Conservation (phyloP, 1,139 yeast genomes). For the Saccharomyces pastorianus region DNA sequence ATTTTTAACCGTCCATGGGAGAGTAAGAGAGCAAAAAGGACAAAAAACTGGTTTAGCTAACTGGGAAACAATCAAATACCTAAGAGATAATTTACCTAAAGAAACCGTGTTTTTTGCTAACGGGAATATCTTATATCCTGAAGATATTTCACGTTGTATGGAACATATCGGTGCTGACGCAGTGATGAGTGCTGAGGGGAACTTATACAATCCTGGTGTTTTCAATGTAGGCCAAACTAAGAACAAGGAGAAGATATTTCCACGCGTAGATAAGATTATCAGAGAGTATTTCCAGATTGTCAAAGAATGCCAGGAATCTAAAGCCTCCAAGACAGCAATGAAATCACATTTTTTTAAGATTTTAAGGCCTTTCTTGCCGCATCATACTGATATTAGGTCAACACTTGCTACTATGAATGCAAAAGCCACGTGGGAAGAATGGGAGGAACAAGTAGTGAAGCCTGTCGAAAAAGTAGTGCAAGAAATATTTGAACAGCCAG, state of each 20-base stretch:
- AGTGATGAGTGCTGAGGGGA: conserved; percentile 97
- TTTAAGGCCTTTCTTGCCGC: conserved; percentile 65
- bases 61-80: conserved; percentile 69
- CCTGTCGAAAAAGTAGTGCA: conserved; percentile 60
- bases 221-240: conserved; percentile 37
- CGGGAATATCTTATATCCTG: conserved; percentile 82
- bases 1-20: conserved; percentile 87
- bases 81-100: conserved; percentile 70
- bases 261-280: conserved; percentile 74
- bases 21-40: conserved; percentile 96
- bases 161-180: conserved; percentile 68
- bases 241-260: conserved; percentile 60
- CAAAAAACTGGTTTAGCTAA: conserved; percentile 92
- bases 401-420: conserved; percentile 49
- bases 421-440: conserved; percentile 42
- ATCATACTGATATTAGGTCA: conserved; percentile 70
- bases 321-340: conserved; percentile 75
- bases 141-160: conserved; percentile 64
- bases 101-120: conserved; percentile 89
- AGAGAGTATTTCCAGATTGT: conserved; percentile 88
- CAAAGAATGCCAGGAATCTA: conserved; percentile 47
- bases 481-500: conserved; percentile 39
- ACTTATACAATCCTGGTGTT: conserved; percentile 86
- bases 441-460: conserved; percentile 57
- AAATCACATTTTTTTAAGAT: conserved; percentile 90